Percentiles rank a stretch among this genome's conserved stretches.
These are phyloP conservation scores for Arthrinium phaeospermum DNA, from an alignment of 2,329 filamentous ascomycete genomes.

Conservation along the genomic window DNA sequence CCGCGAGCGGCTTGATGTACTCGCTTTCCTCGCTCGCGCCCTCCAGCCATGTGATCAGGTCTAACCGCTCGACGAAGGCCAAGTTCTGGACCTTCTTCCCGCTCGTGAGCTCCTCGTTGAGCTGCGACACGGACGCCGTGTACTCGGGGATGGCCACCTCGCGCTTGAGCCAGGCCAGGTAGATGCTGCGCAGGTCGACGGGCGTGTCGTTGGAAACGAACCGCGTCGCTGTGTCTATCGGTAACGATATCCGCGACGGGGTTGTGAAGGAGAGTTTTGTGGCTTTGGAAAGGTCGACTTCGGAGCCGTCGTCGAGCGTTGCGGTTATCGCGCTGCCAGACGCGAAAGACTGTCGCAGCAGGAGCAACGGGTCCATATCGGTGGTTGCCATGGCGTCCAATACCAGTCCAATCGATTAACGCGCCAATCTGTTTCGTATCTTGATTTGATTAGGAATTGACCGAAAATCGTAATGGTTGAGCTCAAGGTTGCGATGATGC, in stretches of 20 bases:
- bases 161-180: constrained; percentile 94
- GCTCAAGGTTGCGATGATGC: constrained; percentile 3
- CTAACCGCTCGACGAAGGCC: constrained; percentile 88
- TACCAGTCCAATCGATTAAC: background rate
- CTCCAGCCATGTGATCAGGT: constrained; percentile 92
- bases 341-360: constrained; percentile 83
- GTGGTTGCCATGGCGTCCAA: constrained; percentile 58
- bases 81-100: constrained; percentile 81
- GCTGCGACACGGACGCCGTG: constrained; percentile 78
- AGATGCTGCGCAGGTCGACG: constrained; percentile 91
- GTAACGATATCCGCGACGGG: constrained; percentile 65
- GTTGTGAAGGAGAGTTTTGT: constrained; percentile 77
- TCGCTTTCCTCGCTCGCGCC: constrained; percentile 90
- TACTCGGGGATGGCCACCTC: constrained; percentile 91
- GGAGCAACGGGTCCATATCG: constrained; percentile 78
- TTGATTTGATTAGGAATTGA: background rate
- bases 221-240: constrained; percentile 78
- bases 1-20: constrained; percentile 84
- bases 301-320: constrained; percentile 71
- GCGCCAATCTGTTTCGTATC: background rate
- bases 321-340: constrained; percentile 73
- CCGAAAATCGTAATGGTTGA: no score
- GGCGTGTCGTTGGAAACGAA: constrained; percentile 80
- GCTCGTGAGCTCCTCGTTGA: constrained; percentile 78
- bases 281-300: constrained; percentile 74